Conservation (phyloP, 352 stramenopile species). For the Pythium pyrilobum region DNA sequence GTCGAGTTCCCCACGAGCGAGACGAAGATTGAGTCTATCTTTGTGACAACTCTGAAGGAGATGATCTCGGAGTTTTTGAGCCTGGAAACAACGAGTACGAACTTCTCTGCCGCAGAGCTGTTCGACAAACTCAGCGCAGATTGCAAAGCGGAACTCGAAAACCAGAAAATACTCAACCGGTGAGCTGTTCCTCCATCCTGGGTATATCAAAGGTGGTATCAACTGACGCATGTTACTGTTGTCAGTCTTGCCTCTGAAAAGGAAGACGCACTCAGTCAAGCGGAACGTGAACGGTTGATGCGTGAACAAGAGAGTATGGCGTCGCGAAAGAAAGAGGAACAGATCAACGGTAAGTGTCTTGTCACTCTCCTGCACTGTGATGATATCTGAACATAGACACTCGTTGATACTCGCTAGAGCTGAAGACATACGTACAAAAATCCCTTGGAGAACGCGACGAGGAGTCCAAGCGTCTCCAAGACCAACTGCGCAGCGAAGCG, state of each 20-base stretch:
- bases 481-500: conserved; percentile 56
- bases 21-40: conserved; percentile 57
- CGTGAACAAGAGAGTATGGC: conserved; percentile 49
- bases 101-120: conserved; percentile 41
- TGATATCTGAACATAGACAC: not conserved
- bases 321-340: conserved; percentile 47
- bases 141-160: conserved; percentile 52
- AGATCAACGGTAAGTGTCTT: conserved; percentile 47
- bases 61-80: conserved; percentile 56
- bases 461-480: conserved; percentile 62
- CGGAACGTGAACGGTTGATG: conserved; percentile 50
- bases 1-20: conserved; percentile 56
- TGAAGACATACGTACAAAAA: conserved; percentile 58
- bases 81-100: conserved; percentile 32
- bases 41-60: conserved; percentile 50
- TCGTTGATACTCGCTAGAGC: conserved; percentile 19
- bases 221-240: too few species aligned
- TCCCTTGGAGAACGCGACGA: conserved; percentile 57
- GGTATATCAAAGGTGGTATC: too few species aligned
- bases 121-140: conserved; percentile 56
- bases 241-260: conserved; percentile 62
- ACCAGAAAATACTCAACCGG: conserved; percentile 71
- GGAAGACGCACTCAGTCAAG: conserved; percentile 46
- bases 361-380: not conserved
- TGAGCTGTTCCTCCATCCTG: conserved; percentile 26